Percentiles rank a stretch among this genome's conserved stretches.
Conservation (phyloP, 352 stramenopile genomes). For the Globisporangium recalcitrans region DNA sequence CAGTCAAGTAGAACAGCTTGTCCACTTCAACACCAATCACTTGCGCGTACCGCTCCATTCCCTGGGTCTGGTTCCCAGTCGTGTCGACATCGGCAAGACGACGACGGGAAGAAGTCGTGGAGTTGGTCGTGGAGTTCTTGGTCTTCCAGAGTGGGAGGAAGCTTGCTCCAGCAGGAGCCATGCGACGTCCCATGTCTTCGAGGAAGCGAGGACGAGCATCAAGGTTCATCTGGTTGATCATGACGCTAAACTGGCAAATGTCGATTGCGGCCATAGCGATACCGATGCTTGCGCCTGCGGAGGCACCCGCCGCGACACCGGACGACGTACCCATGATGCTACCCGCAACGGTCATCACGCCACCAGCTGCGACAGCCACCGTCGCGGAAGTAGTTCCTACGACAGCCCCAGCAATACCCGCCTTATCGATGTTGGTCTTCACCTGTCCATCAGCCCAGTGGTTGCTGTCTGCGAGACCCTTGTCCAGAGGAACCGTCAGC, state of each 20-base stretch:
- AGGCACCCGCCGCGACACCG: conserved; percentile 57
- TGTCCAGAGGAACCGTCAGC: conserved; percentile 44
- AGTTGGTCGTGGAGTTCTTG: conserved; percentile 7
- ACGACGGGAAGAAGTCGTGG: conserved; percentile 16
- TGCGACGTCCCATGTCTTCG: conserved; percentile 72
- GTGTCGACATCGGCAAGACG: conserved; percentile 23
- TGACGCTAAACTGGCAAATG: conserved; percentile 77
- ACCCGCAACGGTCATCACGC: conserved; percentile 60
- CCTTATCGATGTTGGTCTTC: conserved; percentile 69
- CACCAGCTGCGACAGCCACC: conserved; percentile 52
- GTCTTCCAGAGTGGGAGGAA: conserved; percentile 67
- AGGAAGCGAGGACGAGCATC: conserved; percentile 65
- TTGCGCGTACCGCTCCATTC: conserved; percentile 78
- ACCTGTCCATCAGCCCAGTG: conserved; percentile 55
- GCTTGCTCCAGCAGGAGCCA: conserved; percentile 51
- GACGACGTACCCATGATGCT: conserved; percentile 49
- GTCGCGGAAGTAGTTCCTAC: conserved; percentile 56
- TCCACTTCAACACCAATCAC: conserved; percentile 68
- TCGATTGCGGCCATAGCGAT: conserved; percentile 68
- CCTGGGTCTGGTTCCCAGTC: conserved; percentile 34
- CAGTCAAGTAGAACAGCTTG: conserved; percentile 81
- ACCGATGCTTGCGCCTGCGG: conserved; percentile 53
- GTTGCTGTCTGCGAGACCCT: conserved; percentile 55
- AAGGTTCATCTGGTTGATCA: conserved; percentile 84
- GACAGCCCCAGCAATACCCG: conserved; percentile 41